These are phyloP conservation scores for Mercurialis annua DNA, from an alignment of 345 rosid species.

Conservation along the genomic window DNA sequence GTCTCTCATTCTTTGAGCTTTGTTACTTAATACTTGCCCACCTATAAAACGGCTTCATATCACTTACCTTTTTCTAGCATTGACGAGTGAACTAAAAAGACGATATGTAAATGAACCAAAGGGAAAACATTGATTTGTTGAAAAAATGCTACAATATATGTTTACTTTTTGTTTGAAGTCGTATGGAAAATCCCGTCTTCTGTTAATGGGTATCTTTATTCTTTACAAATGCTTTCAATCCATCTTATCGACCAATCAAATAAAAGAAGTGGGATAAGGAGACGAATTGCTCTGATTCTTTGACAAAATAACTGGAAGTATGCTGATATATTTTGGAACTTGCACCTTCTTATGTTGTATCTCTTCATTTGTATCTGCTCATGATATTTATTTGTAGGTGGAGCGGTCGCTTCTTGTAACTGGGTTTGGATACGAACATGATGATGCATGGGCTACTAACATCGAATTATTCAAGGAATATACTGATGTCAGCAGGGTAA, in stretches of 20 bases:
- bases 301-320: neutral
- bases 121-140: neutral
- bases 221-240: neutral
- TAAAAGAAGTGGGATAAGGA: too few species aligned
- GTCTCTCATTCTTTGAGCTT: neutral
- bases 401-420: slow-evolving; percentile 92
- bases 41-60: slow-evolving; percentile 1
- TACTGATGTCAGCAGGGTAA: slow-evolving; percentile 85
- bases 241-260: neutral
- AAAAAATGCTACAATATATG: neutral
- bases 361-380: neutral
- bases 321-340: slow-evolving; percentile 6
- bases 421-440: slow-evolving; percentile 97
- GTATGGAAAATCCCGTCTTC: neutral
- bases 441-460: slow-evolving; percentile 87
- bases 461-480: slow-evolving; percentile 90
- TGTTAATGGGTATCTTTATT: neutral
- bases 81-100: neutral
- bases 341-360: too few species aligned
- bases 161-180: neutral
- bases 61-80: slow-evolving; percentile 1
- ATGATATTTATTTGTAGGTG: slow-evolving; percentile 41
- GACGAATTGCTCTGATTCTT: neutral
- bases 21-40: neutral
- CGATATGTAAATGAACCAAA: neutral